Conservation (phyloP, 495 filamentous ascomycete genomes). For the Neurospora sp. region DNA sequence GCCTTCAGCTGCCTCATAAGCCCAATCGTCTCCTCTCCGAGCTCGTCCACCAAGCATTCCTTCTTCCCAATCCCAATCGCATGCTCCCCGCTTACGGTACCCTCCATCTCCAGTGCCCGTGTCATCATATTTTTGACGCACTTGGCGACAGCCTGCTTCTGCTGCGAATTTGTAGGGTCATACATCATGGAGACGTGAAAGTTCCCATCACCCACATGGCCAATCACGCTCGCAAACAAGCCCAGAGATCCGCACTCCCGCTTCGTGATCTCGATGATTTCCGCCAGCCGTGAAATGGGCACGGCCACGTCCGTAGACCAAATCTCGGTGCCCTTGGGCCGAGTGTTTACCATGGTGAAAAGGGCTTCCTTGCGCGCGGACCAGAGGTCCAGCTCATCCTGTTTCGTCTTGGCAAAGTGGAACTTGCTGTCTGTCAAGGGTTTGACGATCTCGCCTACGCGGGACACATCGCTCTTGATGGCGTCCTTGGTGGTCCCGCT, state of each 20-base stretch:
- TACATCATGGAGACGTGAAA: conserved; percentile 28
- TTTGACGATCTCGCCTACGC: conserved; percentile 31
- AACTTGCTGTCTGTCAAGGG: conserved; percentile 38
- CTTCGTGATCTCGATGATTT: conserved; percentile 61
- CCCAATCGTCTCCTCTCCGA: conserved; percentile 19
- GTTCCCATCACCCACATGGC: conserved; percentile 53
- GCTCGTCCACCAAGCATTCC: conserved; percentile 19
- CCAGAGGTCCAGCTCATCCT: conserved; percentile 56
- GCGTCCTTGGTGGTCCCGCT: conserved; percentile 15
- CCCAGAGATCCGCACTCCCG: conserved; percentile 49
- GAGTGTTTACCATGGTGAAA: conserved; percentile 44
- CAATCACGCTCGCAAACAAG: conserved; percentile 59
- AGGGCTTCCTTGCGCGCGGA: conserved; percentile 56
- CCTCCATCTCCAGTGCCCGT: conserved; percentile 26
- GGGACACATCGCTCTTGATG: conserved; percentile 31
- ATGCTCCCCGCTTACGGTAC: conserved; percentile 28
- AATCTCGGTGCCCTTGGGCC: conserved; percentile 42
- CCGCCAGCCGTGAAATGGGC: conserved; percentile 54
- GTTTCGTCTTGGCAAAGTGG: conserved; percentile 47
- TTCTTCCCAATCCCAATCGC: conserved; percentile 29
- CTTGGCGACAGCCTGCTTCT: conserved; percentile 12
- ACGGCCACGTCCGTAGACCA: conserved; percentile 68
- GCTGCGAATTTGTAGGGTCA: conserved; percentile 11
- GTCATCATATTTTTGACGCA: conserved; percentile 22
- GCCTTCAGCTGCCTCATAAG: conserved; percentile 24